phyloP scores from a whole-genome alignment of 176 grass and related monocot genomes.

The Triticum monococcum region DNA sequence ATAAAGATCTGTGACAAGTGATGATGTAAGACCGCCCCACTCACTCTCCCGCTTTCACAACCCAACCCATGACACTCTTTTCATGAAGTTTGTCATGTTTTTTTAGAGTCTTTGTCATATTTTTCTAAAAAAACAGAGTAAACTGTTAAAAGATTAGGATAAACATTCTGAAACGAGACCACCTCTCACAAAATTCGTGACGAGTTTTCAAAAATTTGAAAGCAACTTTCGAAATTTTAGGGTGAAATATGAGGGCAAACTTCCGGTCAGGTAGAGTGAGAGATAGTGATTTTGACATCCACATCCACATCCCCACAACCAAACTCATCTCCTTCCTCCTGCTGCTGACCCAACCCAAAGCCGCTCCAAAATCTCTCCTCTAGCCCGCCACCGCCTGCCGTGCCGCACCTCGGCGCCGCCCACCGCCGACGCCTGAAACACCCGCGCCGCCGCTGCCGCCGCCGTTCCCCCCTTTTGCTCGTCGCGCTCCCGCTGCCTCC shows the following conservation, averaged over 20 bases:
- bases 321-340: background rate
- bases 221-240: background rate
- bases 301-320: constrained; percentile 4
- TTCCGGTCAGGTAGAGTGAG: background rate
- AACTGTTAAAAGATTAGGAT: no score
- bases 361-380: background rate
- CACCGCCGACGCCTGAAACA: background rate
- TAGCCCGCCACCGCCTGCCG: background rate
- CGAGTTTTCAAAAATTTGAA: background rate
- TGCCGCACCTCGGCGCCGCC: background rate
- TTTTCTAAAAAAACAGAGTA: no score
- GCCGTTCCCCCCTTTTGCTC: background rate
- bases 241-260: background rate
- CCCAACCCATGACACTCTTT: no score
- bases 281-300: background rate
- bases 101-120: no score
- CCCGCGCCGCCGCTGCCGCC: background rate
- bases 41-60: no score
- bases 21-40: no score
- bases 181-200: no score
- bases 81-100: no score
- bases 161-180: no score
- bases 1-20: no score
- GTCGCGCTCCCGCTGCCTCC: background rate
- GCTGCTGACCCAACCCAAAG: background rate